Percentiles rank a stretch among this genome's conserved stretches.
Evolutionary conservation across 805 yeast genomes (phyloP).

Genomic region (Candida corydali): DNA sequence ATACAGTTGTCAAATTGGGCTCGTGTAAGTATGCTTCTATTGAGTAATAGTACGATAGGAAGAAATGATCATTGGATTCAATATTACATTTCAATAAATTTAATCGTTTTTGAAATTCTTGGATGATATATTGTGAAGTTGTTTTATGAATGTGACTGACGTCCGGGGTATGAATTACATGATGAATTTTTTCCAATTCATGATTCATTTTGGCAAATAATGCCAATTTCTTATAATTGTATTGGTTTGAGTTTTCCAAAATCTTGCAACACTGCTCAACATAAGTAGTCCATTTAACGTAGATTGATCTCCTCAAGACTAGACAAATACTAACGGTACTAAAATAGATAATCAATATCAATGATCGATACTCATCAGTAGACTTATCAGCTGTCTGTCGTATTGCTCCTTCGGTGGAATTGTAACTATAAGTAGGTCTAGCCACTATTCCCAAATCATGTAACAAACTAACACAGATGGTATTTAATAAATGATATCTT

Average conservation of each 20-base stretch:
- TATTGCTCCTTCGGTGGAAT: slow-evolving; percentile 13
- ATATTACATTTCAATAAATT: slow-evolving; percentile 36
- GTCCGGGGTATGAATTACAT: slow-evolving; percentile 40
- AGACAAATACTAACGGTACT: slow-evolving; percentile 61
- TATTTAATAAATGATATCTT: slow-evolving; percentile 66
- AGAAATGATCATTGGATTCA: slow-evolving; percentile 32
- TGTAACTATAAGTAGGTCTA: slow-evolving; percentile 27
- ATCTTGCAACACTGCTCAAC: slow-evolving; percentile 55
- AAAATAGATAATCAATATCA: slow-evolving; percentile 58
- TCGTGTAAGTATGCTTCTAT: slow-evolving; percentile 67
- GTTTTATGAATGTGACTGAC: slow-evolving; percentile 14
- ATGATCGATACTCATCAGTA: slow-evolving; percentile 22
- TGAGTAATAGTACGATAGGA: slow-evolving; percentile 52
- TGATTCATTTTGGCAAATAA: slow-evolving; percentile 56
- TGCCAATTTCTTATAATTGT: slow-evolving; percentile 43
- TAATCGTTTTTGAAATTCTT: slow-evolving; percentile 49
- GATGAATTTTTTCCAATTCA: slow-evolving; percentile 58
- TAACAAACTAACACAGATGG: slow-evolving; percentile 61
- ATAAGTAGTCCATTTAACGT: slow-evolving; percentile 60
- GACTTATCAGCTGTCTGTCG: slow-evolving; percentile 3
- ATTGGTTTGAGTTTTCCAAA: slow-evolving; percentile 37
- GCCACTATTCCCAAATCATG: slow-evolving; percentile 75
- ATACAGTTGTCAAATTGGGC: slow-evolving; percentile 36
- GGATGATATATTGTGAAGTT: slow-evolving; percentile 36
- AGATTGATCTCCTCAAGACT: slow-evolving; percentile 59